Base-by-base conservation (phyloP, 2,329 filamentous ascomycete species). In the Botrytis aclada region DNA sequence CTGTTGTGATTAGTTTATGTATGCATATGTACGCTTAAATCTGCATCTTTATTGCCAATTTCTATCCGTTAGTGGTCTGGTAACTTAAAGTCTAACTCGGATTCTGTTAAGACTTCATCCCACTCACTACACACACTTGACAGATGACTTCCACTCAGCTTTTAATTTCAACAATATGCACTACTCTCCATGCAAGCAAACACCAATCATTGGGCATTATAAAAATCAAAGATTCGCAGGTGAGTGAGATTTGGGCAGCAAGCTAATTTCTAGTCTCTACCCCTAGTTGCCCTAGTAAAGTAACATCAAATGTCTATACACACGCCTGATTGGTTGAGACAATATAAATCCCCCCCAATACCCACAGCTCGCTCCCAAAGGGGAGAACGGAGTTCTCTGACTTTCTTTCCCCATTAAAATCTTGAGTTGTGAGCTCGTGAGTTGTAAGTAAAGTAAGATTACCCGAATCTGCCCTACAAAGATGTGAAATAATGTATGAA, bases 241-340 rank as follows among this genome's bases (percentile, higher is more conserved):
- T 39, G 22, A 61, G 58, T 61, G n/a, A 39, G 58, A 61, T 61
- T 61, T 61, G 58, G 34, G 58, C 58, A 61, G 32, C 58, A 61
- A 61, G 58, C 58, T 61, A 39, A 61, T 61, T 39, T 61, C 58
- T 39, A 61, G 58, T 61, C 14, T 61, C 58, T 60, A 60, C 56
- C 58, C 34, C 60, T 41, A 62, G 60, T 62, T 41, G 25, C 34
- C 34, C 58, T 39, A 37, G 58, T 61, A 39, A 61, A 61, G 60
- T 39, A 62, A n/a, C 14, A 62, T 62, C 37, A 25, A 62, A 62
- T 39, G 18, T 39, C 37, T 25, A 41, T n/a, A n/a, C 34, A 34
- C 22, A 9, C 5, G 25, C 25, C 6, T 39, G 60, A 62, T 62
- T 62, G 22, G 60, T 16, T 25, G 0, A 62, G 7, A n/a, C 9